A percentile compares a stretch with the other conserved stretches of the same genome.
phyloP scores from a whole-genome alignment of 164 flowering plant genomes.

The Aristolochia fimbriata region DNA sequence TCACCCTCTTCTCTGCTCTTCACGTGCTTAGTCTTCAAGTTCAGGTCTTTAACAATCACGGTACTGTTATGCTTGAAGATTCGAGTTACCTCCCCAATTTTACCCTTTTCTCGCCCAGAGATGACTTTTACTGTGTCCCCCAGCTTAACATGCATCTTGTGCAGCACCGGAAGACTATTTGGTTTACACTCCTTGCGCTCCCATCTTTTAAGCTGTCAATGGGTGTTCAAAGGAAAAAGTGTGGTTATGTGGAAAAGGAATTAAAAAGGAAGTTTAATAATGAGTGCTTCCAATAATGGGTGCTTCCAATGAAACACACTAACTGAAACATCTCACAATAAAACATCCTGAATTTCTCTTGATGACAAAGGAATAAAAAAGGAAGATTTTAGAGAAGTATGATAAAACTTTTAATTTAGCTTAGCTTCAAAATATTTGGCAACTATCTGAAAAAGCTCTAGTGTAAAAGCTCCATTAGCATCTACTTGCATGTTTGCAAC shows the following conservation, averaged over 20 bases:
- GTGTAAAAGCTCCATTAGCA: no score
- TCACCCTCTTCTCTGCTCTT: constrained; percentile 76
- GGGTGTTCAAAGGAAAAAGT: background rate
- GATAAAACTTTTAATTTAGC: no score
- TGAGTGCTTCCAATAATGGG: background rate
- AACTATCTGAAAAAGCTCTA: no score
- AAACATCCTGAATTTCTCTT: no score
- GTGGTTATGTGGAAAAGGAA: background rate
- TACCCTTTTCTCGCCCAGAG: constrained; percentile 81
- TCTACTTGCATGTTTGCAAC: no score
- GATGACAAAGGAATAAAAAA: no score
- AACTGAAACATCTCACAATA: background rate
- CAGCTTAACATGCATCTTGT: constrained; percentile 87
- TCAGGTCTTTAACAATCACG: constrained; percentile 71
- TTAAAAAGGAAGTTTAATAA: background rate
- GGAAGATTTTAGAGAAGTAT: no score
- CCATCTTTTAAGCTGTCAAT: constrained; percentile 81
- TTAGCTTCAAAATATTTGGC: no score
- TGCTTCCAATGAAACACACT: no score
- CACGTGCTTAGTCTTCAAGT: constrained; percentile 87
- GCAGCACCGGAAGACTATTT: constrained; percentile 79
- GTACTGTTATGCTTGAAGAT: constrained; percentile 80
- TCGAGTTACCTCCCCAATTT: constrained; percentile 57
- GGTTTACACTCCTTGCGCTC: constrained; percentile 90
- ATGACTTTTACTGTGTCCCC: constrained; percentile 90